Conservation (phyloP, 805 yeast species). For the Barnettozyma salicaria region DNA sequence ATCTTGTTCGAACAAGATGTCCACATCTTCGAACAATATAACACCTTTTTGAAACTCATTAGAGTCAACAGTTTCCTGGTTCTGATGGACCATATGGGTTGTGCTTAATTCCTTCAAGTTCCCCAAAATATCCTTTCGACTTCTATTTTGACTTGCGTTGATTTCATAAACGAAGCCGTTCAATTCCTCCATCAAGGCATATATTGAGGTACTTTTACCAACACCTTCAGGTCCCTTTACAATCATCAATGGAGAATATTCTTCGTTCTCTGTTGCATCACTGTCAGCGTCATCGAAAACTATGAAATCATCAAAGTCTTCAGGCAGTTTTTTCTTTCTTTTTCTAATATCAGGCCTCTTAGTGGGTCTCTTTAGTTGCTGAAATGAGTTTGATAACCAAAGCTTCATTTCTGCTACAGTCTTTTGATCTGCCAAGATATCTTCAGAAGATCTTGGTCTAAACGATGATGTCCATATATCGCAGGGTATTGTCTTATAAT, state of each 20-base stretch:
- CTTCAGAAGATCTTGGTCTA: slow-evolving; percentile 27
- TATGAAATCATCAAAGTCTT: slow-evolving; percentile 26
- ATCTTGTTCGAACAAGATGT: slow-evolving; percentile 69
- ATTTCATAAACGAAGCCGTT: slow-evolving; percentile 77
- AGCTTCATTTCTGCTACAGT: slow-evolving; percentile 19
- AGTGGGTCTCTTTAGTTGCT: slow-evolving; percentile 29
- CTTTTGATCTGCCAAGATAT: slow-evolving; percentile 26
- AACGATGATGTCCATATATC: slow-evolving; percentile 28
- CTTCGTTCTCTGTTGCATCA: slow-evolving; percentile 22
- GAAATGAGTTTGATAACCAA: slow-evolving; percentile 32
- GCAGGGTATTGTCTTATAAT: neutral
- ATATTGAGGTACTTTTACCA: slow-evolving; percentile 73
- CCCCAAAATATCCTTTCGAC: slow-evolving; percentile 61
- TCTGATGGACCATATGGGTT: slow-evolving; percentile 65
- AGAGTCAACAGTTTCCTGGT: slow-evolving; percentile 14
- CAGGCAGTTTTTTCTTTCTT: slow-evolving; percentile 22
- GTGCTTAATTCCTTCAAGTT: slow-evolving; percentile 75
- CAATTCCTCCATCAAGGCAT: slow-evolving; percentile 56
- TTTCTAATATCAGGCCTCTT: slow-evolving; percentile 31
- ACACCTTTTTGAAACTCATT: slow-evolving; percentile 50
- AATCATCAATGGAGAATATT: slow-evolving; percentile 57
- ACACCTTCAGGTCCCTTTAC: slow-evolving; percentile 66
- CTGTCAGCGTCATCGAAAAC: slow-evolving; percentile 26
- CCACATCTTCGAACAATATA: slow-evolving; percentile 81
- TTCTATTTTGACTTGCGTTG: slow-evolving; percentile 66